Percentiles rank a stretch among this genome's conserved stretches.
phyloP scores from a whole-genome alignment of 1,284 basidiomycete species.

The Leccinum griseonigrum region DNA sequence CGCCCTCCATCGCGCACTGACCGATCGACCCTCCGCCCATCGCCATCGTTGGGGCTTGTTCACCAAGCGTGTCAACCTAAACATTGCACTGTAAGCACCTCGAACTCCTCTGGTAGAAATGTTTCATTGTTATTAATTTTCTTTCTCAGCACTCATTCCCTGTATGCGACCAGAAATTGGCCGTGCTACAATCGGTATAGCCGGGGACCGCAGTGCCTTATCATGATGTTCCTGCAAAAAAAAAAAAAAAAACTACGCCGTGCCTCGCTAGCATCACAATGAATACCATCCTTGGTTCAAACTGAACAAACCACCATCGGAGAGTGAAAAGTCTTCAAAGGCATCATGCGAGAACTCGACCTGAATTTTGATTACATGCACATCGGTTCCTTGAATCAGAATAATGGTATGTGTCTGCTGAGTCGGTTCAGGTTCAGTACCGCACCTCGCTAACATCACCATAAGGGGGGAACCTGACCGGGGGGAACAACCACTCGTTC shows the following conservation, averaged over 20 bases:
- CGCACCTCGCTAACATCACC: neutral
- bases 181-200: neutral
- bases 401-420: neutral
- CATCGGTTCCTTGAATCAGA: neutral
- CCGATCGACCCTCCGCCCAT: no score
- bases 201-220: neutral
- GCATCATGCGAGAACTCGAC: neutral
- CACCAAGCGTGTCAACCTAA: no score
- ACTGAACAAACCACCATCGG: neutral
- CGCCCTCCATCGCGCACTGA: no score
- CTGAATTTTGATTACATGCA: neutral
- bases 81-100: no score
- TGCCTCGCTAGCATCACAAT: neutral
- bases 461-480: neutral
- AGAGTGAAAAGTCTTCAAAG: neutral
- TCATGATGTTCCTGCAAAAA: neutral
- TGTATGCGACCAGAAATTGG: neutral
- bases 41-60: no score
- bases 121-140: neutral
- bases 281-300: neutral
- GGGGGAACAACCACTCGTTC: neutral
- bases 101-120: neutral
- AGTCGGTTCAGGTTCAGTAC: neutral
- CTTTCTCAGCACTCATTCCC: neutral
- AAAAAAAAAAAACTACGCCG: neutral